Conservation (phyloP, 441 rosid species). For the Aleurites moluccanus region DNA sequence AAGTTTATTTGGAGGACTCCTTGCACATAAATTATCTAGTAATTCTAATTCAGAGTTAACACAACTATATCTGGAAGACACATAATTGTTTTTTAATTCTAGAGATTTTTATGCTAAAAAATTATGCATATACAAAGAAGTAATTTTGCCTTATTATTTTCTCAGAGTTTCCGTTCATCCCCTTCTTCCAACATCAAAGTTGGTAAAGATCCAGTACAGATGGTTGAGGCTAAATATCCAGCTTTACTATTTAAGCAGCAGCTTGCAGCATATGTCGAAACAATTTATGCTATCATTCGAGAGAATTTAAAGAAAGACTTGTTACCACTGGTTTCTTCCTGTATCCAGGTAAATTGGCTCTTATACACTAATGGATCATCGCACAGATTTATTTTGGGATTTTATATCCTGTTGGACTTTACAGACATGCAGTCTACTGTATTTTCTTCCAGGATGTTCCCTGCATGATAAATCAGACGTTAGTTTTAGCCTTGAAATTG, state of each 20-base stretch:
- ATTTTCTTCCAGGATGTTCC: neutral
- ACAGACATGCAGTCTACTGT: too few relatives aligned
- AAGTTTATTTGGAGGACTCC: neutral
- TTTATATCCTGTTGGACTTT: neutral
- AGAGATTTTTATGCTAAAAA: conserved; percentile 1
- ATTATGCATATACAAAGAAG: neutral
- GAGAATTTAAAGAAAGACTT: conserved; percentile 80
- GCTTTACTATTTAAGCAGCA: conserved; percentile 94
- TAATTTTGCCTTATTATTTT: conserved; percentile 27
- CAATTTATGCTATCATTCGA: conserved; percentile 74
- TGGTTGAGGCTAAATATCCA: conserved; percentile 90
- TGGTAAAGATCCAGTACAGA: conserved; percentile 51
- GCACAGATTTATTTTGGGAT: neutral
- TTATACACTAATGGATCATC: neutral
- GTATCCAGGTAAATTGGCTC: conserved; percentile 62
- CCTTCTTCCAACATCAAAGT: conserved; percentile 61
- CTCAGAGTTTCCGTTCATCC: conserved; percentile 76
- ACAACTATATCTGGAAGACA: neutral
- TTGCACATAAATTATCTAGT: neutral
- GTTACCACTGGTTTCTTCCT: conserved; percentile 54
- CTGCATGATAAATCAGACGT: conserved; percentile 2
- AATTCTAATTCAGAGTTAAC: neutral
- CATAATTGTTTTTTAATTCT: neutral
- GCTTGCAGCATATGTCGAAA: conserved; percentile 88
- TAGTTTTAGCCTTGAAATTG: neutral